phyloP scores from a whole-genome alignment of 2,329 filamentous ascomycete species.

The Cryphonectria nitschkei region DNA sequence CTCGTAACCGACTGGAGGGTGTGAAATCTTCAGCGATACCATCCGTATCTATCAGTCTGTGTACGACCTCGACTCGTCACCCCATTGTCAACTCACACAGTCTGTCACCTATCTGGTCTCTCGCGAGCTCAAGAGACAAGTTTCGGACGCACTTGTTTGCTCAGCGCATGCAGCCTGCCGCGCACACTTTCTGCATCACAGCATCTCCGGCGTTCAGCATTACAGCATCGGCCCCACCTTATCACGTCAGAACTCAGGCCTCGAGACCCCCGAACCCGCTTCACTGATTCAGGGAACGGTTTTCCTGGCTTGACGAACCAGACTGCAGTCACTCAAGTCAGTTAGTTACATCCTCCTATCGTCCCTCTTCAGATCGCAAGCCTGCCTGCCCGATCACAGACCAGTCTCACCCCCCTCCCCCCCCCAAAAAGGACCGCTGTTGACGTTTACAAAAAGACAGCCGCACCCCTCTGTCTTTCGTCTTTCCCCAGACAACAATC shows the following conservation, averaged over 20 bases:
- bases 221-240: conserved; percentile 28
- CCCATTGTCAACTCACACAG: neutral
- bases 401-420: neutral
- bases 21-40: neutral
- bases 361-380: neutral
- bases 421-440: neutral
- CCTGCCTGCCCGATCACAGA: neutral
- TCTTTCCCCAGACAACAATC: neutral
- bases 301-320: neutral
- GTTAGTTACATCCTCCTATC: neutral
- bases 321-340: neutral
- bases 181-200: conserved; percentile 7
- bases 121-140: neutral
- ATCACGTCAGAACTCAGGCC: conserved; percentile 25
- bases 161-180: conserved; percentile 7
- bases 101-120: neutral
- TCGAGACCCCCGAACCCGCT: conserved; percentile 9
- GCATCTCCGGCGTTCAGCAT: conserved; percentile 9
- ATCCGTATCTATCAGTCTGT: neutral
- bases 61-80: neutral
- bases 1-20: neutral
- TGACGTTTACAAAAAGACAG: neutral
- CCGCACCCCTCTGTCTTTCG: conserved; percentile 6
- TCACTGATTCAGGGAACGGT: conserved; percentile 11
- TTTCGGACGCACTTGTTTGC: neutral